Percentiles rank a stretch among this genome's conserved stretches.
Conservation (phyloP, 192 early-diverging fungal genomes). For the Radiomyces spectabilis region DNA sequence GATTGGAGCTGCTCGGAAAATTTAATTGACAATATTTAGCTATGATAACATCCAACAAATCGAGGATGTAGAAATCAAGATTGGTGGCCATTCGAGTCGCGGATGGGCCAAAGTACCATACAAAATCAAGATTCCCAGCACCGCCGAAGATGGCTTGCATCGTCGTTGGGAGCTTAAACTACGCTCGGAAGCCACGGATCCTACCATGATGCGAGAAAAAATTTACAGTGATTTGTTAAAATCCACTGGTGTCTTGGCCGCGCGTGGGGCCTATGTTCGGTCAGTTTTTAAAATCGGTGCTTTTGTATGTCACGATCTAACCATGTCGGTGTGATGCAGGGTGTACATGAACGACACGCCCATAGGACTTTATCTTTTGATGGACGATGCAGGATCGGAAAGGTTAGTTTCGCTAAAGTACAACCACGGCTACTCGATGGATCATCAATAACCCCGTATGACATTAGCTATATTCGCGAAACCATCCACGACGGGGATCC, state of each 20-base stretch:
- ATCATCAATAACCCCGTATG: background rate
- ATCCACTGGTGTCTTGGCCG: conserved; percentile 26
- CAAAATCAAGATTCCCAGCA: conserved; percentile 26
- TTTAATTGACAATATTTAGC: too few relatives aligned
- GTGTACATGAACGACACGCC: conserved; percentile 27
- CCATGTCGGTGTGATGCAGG: background rate
- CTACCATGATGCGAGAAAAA: conserved; percentile 37
- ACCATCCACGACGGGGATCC: conserved; percentile 23
- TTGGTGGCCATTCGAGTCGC: conserved; percentile 26
- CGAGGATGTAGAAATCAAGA: conserved; percentile 21
- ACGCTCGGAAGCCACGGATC: conserved; percentile 27
- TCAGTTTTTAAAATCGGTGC: background rate
- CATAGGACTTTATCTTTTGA: conserved; percentile 26
- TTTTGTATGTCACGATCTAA: background rate
- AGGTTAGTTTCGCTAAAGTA: too few relatives aligned
- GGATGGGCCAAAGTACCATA: conserved; percentile 33
- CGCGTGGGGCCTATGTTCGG: conserved; percentile 27
- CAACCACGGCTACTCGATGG: too few relatives aligned
- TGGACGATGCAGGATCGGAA: conserved; percentile 22
- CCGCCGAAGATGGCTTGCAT: conserved; percentile 18
- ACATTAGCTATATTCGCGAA: conserved; percentile 16
- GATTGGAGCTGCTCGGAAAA: too few relatives aligned
- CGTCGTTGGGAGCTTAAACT: conserved; percentile 30
- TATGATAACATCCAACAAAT: conserved; percentile 11
- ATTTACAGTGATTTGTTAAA: conserved; percentile 33